These are phyloP conservation scores for Davidsoniella eucalypti DNA, from an alignment of 2,329 filamentous ascomycete genomes.

Conservation along the genomic window DNA sequence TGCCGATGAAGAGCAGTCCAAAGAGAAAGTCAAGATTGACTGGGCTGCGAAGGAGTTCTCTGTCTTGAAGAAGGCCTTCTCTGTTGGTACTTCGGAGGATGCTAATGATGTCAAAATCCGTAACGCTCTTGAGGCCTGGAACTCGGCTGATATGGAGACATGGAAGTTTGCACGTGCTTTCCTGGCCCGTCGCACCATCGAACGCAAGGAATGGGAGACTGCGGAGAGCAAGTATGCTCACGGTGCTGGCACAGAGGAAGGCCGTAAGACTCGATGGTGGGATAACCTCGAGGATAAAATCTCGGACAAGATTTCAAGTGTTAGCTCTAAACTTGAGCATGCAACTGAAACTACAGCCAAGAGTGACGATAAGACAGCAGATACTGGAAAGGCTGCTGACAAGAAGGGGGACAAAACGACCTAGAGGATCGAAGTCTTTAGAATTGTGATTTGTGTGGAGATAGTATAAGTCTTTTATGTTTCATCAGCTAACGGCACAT, in stretches of 20 bases:
- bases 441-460: background rate
- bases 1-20: conserved; percentile 24
- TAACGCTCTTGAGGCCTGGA: conserved; percentile 46
- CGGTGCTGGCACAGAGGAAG: conserved; percentile 38
- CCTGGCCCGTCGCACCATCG: conserved; percentile 42
- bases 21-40: background rate
- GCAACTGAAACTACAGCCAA: background rate
- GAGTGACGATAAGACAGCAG: background rate
- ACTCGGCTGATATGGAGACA: conserved; percentile 56
- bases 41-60: conserved; percentile 23
- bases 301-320: conserved; percentile 9
- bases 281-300: conserved; percentile 17
- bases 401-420: background rate
- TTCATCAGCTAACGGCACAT: too few species aligned
- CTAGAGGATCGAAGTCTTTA: background rate
- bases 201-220: conserved; percentile 52
- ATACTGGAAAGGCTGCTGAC: background rate
- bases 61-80: conserved; percentile 37
- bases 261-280: conserved; percentile 22
- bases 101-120: conserved; percentile 30
- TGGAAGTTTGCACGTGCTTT: conserved; percentile 62
- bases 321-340: conserved; percentile 2
- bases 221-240: conserved; percentile 49
- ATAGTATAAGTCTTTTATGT: too few species aligned
- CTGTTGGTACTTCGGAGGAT: conserved; percentile 27